Evolutionary conservation across 192 early-diverging fungal species (phyloP).

Genomic region (Funneliformis geosporum): DNA sequence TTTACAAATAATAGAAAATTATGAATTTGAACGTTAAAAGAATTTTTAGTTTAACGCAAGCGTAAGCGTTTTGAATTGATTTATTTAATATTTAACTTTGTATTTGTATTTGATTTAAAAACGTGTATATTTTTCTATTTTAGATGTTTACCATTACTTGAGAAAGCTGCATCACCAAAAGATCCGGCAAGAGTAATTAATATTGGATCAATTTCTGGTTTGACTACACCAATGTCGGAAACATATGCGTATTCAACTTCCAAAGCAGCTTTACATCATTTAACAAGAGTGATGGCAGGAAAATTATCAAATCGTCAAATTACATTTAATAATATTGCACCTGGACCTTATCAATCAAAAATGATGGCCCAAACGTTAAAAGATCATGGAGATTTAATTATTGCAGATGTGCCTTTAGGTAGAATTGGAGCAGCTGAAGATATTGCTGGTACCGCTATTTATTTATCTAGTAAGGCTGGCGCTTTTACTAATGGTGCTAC

Average conservation of each 20-base stretch:
- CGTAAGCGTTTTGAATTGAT: not conserved
- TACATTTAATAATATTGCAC: constrained; percentile 70
- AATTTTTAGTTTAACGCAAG: constrained; percentile 26
- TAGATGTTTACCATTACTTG: constrained; percentile 56
- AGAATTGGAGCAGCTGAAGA: constrained; percentile 83
- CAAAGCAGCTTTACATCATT: constrained; percentile 78
- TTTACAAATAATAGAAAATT: constrained; percentile 12
- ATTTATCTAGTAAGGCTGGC: constrained; percentile 70
- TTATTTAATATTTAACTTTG: not conserved
- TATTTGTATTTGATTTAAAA: not conserved
- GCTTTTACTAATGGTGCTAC: constrained; percentile 82
- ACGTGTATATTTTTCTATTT: not conserved
- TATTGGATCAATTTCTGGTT: constrained; percentile 70
- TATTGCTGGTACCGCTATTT: constrained; percentile 85
- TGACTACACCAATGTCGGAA: constrained; percentile 37
- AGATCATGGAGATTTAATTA: constrained; percentile 37
- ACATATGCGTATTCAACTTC: constrained; percentile 75
- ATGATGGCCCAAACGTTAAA: constrained; percentile 1
- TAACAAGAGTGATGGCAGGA: constrained; percentile 67
- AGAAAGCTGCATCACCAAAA: constrained; percentile 47
- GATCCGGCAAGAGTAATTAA: constrained; percentile 82
- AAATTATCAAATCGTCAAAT: constrained; percentile 54
- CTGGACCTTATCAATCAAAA: constrained; percentile 67
- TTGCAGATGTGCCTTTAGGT: constrained; percentile 60
- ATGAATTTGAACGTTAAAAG: constrained; percentile 31